These are phyloP conservation scores for Paramecium sonneborni DNA, from an alignment of 73 alveolate species.

Conservation along the genomic window DNA sequence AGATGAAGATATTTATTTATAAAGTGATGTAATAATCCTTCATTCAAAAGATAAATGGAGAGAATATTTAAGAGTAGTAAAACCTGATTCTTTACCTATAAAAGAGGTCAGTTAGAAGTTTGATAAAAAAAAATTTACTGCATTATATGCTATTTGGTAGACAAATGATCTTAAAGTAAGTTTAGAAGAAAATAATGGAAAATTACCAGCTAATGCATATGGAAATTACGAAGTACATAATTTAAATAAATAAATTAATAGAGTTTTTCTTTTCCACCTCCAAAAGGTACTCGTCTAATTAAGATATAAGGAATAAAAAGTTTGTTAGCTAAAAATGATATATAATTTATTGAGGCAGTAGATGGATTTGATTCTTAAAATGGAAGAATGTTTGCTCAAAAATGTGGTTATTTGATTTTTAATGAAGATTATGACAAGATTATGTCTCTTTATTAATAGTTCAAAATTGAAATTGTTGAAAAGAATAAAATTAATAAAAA, in stretches of 20 bases:
- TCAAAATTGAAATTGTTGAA: not conserved
- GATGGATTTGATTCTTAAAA: constrained; percentile 38
- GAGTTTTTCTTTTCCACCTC: constrained; percentile 50
- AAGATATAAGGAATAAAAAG: not conserved
- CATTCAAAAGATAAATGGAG: constrained; percentile 58
- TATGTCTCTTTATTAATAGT: not conserved
- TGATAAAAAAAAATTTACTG: constrained; percentile 9
- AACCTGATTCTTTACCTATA: not conserved
- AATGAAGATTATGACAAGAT: constrained; percentile 33
- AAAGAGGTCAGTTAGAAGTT: constrained; percentile 21
- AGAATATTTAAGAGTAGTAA: constrained; percentile 43
- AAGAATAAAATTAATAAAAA: not conserved
- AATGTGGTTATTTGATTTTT: constrained; percentile 30
- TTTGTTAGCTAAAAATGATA: not conserved
- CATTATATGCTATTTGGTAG: constrained; percentile 26
- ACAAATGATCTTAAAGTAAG: not conserved
- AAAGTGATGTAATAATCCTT: not conserved
- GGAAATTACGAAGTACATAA: constrained; percentile 34
- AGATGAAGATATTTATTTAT: constrained; percentile 7
- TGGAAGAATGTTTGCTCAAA: constrained; percentile 51
- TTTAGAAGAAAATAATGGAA: not conserved
- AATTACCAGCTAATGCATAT: constrained; percentile 26
- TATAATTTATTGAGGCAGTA: constrained; percentile 9
- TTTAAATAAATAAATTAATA: not conserved
- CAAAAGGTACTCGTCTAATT: constrained; percentile 1